Evolutionary conservation across 805 yeast species (phyloP).

Genomic region (Pichia heedii): DNA sequence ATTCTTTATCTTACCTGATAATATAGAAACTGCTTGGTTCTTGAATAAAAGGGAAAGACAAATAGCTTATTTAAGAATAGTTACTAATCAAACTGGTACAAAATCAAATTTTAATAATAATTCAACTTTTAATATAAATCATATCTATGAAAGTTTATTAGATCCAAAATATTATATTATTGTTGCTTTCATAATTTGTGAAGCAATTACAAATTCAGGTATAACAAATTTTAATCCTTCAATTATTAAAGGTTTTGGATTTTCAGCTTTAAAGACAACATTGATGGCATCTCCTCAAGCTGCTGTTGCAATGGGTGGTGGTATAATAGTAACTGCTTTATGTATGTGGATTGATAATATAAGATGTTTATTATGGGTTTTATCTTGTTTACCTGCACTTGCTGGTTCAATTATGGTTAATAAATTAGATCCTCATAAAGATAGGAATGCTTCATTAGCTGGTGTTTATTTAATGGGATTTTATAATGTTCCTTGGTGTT

Average conservation of each 20-base stretch:
- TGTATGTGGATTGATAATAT: conserved; percentile 8
- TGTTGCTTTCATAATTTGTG: conserved; percentile 21
- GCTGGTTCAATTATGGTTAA: conserved; percentile 5
- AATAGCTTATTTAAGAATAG: conserved; percentile 2
- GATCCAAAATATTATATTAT: conserved; percentile 36
- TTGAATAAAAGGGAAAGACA: conserved; percentile 32
- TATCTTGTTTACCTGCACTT: conserved; percentile 6
- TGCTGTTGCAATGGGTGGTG: conserved; percentile 29
- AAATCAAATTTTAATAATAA: conserved; percentile 23
- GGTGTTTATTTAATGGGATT: conserved; percentile 4
- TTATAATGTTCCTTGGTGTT: conserved; percentile 7
- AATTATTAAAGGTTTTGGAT: conserved; percentile 9
- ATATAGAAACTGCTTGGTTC: conserved; percentile 39
- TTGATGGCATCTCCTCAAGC: conserved; percentile 28
- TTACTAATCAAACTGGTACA: conserved; percentile 2
- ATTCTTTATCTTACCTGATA: conserved; percentile 32
- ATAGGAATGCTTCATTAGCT: conserved; percentile 2
- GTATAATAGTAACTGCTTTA: not conserved
- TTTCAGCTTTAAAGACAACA: conserved; percentile 11
- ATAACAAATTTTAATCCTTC: conserved; percentile 8
- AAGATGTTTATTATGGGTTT: conserved; percentile 6
- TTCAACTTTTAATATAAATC: conserved; percentile 33
- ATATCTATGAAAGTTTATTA: conserved; percentile 33
- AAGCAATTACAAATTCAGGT: conserved; percentile 15
- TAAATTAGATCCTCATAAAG: not conserved